Base-by-base conservation (phyloP, 2,329 filamentous ascomycete genomes). In the Ramularia endophylla region DNA sequence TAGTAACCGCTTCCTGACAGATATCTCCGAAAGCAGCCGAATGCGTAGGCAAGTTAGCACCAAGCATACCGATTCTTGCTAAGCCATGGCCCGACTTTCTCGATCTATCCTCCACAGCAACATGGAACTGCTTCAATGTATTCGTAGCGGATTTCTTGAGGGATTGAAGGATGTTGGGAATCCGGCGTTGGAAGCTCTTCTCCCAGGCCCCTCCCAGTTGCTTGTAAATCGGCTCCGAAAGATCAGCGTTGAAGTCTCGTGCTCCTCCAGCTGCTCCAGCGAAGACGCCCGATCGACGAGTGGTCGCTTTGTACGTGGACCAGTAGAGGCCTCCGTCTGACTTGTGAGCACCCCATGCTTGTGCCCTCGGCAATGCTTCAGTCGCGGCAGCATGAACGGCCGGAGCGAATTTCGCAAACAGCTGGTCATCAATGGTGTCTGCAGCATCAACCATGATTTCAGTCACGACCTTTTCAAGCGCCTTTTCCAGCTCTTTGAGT, bases 291-390 rank as follows among this genome's bases (percentile, higher is more conserved):
- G 69, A 51, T 32, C 75, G 66, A 29, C 72, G 64, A 37, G 72
- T 72, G 2, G 73, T 67, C 8, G 78, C 78, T 56, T 72, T 75
- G 50, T 80, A 81, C 0, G 77, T 79, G 2, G 60, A 18, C 61
- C 64, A 80, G 25, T 56, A 50, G 9, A 75, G 56, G 2, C 75
- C 76, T 8, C 75, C 75, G 22, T 60, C 54, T 11, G 47, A 27
- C 20, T 58, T 64, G 44, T 66, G 51, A 5, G 50, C 54, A n/a
- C 65, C 63, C 67, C 68, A 69, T 12, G 46, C 45, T 8, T 43
- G 35, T 5, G 60, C 55, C 7, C 61, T 69, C 0, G 50, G 33
- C 2, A 58, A 39, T 3, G 67, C 66, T 16, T 59, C 58, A 6
- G 60, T 48, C 2, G 65, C 56, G 2, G 72, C 72, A 12, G 58